These are phyloP conservation scores for Trichoderma asperellum DNA, from an alignment of 2,329 filamentous ascomycete species.

Conservation along the genomic window DNA sequence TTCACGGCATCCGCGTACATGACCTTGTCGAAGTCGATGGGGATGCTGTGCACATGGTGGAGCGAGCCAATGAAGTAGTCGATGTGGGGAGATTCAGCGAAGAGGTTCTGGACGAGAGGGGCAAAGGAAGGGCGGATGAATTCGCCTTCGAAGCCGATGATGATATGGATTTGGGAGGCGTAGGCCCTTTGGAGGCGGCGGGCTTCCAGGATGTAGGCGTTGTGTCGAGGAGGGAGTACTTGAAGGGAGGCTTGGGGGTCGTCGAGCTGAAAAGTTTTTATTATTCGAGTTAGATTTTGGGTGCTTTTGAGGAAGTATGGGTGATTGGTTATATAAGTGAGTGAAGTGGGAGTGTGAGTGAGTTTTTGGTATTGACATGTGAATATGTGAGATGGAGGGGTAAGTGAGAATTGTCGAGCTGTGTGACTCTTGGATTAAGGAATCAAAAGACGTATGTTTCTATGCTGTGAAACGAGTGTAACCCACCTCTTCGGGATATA, in stretches of 20 bases:
- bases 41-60: constrained; percentile 83
- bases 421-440: neutral
- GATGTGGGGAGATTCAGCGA: constrained; percentile 65
- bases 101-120: constrained; percentile 63
- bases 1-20: constrained; percentile 61
- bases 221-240: constrained; percentile 60
- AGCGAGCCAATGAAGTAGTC: constrained; percentile 94
- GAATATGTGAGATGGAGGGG: constrained; percentile 12
- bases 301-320: neutral
- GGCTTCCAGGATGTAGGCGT: constrained; percentile 77
- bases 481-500: constrained; percentile 87
- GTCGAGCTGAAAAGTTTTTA: constrained; percentile 37
- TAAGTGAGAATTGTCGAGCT: constrained; percentile 27
- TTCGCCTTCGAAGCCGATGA: constrained; percentile 91
- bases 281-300: constrained; percentile 2
- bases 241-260: constrained; percentile 54
- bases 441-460: neutral
- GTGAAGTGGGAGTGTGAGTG: constrained; percentile 1
- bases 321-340: neutral
- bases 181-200: constrained; percentile 72
- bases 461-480: neutral
- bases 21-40: constrained; percentile 81
- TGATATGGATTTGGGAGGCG: constrained; percentile 69
- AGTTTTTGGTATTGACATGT: neutral
- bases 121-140: constrained; percentile 76